Evolutionary conservation across 371 early-diverging fungal species (phyloP).

Genomic region (Smittium culicis): DNA sequence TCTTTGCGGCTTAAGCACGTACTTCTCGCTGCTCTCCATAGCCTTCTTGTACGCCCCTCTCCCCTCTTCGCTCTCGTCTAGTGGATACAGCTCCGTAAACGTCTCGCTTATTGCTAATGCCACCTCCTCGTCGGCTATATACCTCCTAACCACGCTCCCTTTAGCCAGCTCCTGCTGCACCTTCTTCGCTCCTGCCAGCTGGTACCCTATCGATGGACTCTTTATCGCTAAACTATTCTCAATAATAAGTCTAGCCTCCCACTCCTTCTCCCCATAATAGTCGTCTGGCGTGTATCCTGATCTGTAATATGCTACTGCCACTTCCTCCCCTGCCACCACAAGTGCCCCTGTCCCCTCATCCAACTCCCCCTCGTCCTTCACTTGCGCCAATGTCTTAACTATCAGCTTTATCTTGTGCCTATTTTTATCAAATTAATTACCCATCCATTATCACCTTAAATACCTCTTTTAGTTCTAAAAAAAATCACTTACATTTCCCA

Average conservation of each 20-base stretch:
- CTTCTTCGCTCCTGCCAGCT: constrained; percentile 91
- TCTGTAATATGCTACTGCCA: constrained; percentile 83
- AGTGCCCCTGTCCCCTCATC: constrained; percentile 12
- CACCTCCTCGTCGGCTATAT: constrained; percentile 38
- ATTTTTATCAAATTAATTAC: background rate
- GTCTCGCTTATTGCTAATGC: constrained; percentile 47
- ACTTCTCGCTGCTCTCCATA: constrained; percentile 42
- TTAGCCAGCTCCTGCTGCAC: constrained; percentile 82
- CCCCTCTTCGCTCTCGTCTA: constrained; percentile 59
- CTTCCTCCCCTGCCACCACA: constrained; percentile 49
- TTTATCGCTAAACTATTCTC: constrained; percentile 76
- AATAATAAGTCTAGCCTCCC: constrained; percentile 67
- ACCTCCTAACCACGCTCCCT: constrained; percentile 68
- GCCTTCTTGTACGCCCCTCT: constrained; percentile 51
- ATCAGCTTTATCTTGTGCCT: constrained; percentile 10
- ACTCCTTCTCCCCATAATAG: constrained; percentile 65
- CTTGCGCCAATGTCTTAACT: constrained; percentile 32
- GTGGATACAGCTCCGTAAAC: constrained; percentile 81
- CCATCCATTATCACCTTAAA: background rate
- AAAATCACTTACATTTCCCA: constrained; percentile 43
- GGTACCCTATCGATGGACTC: constrained; percentile 82
- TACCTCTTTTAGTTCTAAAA: background rate
- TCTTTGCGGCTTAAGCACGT: constrained; percentile 90
- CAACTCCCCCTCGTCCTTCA: constrained; percentile 26
- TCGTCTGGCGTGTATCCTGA: constrained; percentile 87